Percentiles rank a stretch among this genome's conserved stretches.
Evolutionary conservation across 176 grass and related monocot species (phyloP).

Genomic region (Musa troglodytarum): DNA sequence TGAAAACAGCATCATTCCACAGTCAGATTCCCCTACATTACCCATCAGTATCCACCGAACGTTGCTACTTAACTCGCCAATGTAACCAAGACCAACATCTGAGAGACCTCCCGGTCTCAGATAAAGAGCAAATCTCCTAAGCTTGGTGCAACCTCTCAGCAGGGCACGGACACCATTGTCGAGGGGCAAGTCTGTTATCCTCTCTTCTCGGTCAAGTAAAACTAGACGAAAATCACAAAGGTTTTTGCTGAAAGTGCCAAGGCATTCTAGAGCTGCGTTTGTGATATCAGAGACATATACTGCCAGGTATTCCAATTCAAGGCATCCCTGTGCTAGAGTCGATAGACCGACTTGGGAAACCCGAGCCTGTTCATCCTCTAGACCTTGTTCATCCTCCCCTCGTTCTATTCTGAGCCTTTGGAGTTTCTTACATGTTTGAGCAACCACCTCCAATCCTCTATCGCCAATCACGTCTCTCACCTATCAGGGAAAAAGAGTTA

Average conservation of each 20-base stretch:
- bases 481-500: constrained; percentile 28
- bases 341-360: constrained; percentile 70
- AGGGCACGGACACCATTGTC: constrained; percentile 80
- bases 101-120: constrained; percentile 82
- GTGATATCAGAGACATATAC: constrained; percentile 87
- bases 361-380: constrained; percentile 75
- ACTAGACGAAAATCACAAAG: constrained; percentile 94
- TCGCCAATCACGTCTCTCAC: constrained; percentile 93
- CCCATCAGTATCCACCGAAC: constrained; percentile 80
- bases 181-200: constrained; percentile 63
- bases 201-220: constrained; percentile 66
- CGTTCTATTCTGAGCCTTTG: constrained; percentile 83
- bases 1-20: constrained; percentile 48
- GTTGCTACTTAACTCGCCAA: constrained; percentile 61
- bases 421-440: constrained; percentile 86
- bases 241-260: constrained; percentile 65
- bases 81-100: constrained; percentile 68
- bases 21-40: constrained; percentile 69
- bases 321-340: constrained; percentile 63
- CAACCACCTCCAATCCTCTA: constrained; percentile 66
- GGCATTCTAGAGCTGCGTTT: constrained; percentile 76
- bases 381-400: constrained; percentile 77
- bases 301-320: constrained; percentile 66
- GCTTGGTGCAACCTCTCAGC: constrained; percentile 70
- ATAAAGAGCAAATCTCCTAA: constrained; percentile 88